phyloP scores from a whole-genome alignment of 441 rosid species.

The Populus hybrid region DNA sequence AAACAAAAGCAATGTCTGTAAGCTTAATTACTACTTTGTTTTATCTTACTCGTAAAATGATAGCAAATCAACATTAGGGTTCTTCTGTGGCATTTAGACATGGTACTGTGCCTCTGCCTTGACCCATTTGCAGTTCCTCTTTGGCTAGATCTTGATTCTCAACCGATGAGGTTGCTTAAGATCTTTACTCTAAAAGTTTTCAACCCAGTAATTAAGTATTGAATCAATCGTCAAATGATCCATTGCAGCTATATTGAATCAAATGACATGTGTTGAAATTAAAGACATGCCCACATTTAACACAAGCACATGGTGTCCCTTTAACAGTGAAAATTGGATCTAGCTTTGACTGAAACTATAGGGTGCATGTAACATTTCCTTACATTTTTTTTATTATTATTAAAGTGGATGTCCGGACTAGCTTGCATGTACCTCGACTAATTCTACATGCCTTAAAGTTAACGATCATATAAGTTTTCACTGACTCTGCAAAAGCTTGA shows the following conservation, averaged over 20 bases:
- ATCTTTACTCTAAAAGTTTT: background rate
- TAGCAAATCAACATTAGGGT: background rate
- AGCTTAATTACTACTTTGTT: background rate
- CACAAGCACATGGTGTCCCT: background rate
- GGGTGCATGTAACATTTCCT: too few species aligned
- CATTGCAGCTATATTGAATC: background rate
- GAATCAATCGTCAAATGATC: background rate
- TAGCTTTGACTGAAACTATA: background rate
- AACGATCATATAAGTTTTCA: too few species aligned
- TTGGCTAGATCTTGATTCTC: background rate
- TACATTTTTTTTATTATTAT: too few species aligned
- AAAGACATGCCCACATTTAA: background rate
- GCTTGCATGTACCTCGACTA: too few species aligned
- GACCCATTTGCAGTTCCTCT: background rate
- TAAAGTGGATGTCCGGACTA: rapidly evolving
- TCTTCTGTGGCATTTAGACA: background rate
- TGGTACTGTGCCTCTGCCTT: background rate
- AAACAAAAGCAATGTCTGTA: background rate
- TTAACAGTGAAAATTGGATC: background rate
- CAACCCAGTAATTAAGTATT: background rate
- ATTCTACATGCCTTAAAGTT: too few species aligned
- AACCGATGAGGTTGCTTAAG: background rate
- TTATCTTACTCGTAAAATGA: background rate
- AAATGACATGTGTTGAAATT: background rate
- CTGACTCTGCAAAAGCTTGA: too few species aligned